Percentiles rank a stretch among this genome's conserved stretches.
phyloP scores from a whole-genome alignment of 2,329 filamentous ascomycete species.

The Fusarium sambucinum region DNA sequence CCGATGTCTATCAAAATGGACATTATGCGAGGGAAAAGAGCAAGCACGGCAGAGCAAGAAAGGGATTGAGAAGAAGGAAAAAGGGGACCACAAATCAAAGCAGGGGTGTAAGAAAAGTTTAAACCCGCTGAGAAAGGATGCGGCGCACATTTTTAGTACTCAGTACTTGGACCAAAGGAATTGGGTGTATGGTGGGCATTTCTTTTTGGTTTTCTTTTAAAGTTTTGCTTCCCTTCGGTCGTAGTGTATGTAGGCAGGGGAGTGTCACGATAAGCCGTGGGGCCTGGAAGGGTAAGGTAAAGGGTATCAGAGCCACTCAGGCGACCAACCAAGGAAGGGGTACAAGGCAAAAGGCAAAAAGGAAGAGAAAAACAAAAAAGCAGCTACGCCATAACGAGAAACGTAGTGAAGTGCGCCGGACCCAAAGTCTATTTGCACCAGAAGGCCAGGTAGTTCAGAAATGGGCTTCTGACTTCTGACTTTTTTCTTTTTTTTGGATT shows the following conservation, averaged over 20 bases:
- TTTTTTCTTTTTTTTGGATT: slow-evolving; percentile 1
- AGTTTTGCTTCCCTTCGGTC: slow-evolving; percentile 35
- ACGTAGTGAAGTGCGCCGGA: slow-evolving; percentile 22
- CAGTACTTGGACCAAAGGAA: slow-evolving; percentile 25
- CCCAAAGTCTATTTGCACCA: slow-evolving; percentile 48
- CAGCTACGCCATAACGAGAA: slow-evolving; percentile 35
- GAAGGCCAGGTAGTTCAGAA: slow-evolving; percentile 34
- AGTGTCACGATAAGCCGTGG: slow-evolving; percentile 27
- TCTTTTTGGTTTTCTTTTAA: slow-evolving; percentile 39
- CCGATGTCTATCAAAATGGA: slow-evolving; percentile 21
- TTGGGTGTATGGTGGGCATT: slow-evolving; percentile 31
- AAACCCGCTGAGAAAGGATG: slow-evolving; percentile 19
- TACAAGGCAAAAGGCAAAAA: slow-evolving; percentile 26
- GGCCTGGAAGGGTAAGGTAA: slow-evolving; percentile 13
- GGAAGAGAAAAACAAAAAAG: slow-evolving; percentile 31
- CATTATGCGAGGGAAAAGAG: slow-evolving; percentile 8
- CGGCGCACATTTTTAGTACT: slow-evolving; percentile 12
- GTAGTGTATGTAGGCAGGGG: slow-evolving; percentile 20
- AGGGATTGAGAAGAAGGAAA: slow-evolving; percentile 4
- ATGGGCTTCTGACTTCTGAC: slow-evolving; percentile 25
- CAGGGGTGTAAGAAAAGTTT: slow-evolving; percentile 30
- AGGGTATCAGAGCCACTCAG: slow-evolving; percentile 16
- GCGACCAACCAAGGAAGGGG: slow-evolving; percentile 28
- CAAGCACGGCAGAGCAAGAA: slow-evolving; percentile 9
- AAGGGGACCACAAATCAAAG: slow-evolving; percentile 25